Evolutionary conservation across 2,329 filamentous ascomycete species (phyloP).

Genomic region (Claviceps paspali): DNA sequence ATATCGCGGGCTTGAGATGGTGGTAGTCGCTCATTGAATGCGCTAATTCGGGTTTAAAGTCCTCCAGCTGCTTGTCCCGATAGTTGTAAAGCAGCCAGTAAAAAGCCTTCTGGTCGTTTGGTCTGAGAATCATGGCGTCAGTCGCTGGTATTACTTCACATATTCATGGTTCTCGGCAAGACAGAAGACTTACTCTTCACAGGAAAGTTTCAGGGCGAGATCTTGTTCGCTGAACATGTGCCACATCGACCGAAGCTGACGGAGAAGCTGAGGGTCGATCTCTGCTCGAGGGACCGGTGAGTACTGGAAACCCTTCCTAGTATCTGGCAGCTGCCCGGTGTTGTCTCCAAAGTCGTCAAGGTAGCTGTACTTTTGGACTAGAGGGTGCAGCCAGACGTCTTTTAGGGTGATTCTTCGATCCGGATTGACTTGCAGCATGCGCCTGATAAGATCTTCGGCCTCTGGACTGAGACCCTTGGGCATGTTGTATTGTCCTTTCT

Average conservation of each 20-base stretch:
- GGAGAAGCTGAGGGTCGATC: constrained; percentile 66
- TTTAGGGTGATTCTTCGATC: constrained; percentile 63
- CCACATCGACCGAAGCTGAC: constrained; percentile 82
- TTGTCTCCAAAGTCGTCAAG: constrained; percentile 50
- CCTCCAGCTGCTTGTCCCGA: constrained; percentile 69
- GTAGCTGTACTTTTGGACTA: constrained; percentile 72
- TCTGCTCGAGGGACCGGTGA: constrained; percentile 45
- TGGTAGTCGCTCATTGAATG: constrained; percentile 88
- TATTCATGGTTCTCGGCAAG: too few species aligned
- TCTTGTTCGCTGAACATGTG: constrained; percentile 66
- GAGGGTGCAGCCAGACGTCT: constrained; percentile 72
- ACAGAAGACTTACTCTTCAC: constrained; percentile 46
- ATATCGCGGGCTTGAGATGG: constrained; percentile 46
- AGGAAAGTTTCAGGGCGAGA: constrained; percentile 52
- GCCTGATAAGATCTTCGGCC: constrained; percentile 60
- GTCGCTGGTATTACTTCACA: not conserved
- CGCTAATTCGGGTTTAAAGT: constrained; percentile 67
- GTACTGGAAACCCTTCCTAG: constrained; percentile 46
- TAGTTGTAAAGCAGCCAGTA: constrained; percentile 76
- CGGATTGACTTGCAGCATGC: constrained; percentile 68
- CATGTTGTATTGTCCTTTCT: constrained; percentile 45
- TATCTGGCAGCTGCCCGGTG: constrained; percentile 36
- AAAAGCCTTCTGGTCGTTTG: constrained; percentile 86
- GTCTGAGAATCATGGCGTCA: constrained; percentile 30
- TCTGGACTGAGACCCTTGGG: constrained; percentile 48